Conservation (phyloP, 192 early-diverging fungal species). For the Martensiomyces pterosporus region DNA sequence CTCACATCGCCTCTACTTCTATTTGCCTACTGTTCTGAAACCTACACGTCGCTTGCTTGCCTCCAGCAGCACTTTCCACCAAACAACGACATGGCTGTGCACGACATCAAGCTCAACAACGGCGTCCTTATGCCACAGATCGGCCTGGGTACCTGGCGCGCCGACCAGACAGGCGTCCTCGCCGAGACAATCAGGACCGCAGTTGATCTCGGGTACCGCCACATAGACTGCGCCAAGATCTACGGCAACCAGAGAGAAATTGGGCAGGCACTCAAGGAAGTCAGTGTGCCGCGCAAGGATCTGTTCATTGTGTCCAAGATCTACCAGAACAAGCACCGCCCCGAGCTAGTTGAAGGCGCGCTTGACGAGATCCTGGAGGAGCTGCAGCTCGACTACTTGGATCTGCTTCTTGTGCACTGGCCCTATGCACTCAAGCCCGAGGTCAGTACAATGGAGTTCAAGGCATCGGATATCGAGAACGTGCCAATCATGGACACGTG, state of each 20-base stretch:
- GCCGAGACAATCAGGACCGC: conserved; percentile 59
- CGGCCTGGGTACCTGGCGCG: conserved; percentile 65
- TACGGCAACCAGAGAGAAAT: conserved; percentile 80
- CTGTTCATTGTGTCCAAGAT: conserved; percentile 80
- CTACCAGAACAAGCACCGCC: conserved; percentile 62
- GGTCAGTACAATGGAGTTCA: conserved; percentile 21
- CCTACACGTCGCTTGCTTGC: too few species aligned
- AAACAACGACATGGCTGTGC: too few species aligned
- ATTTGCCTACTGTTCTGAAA: too few species aligned
- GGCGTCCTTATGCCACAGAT: conserved; percentile 61
- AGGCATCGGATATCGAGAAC: conserved; percentile 35
- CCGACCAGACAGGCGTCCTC: conserved; percentile 51
- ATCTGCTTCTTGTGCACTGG: conserved; percentile 86
- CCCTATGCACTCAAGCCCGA: conserved; percentile 60
- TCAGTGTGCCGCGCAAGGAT: conserved; percentile 60
- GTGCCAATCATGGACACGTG: conserved; percentile 72
- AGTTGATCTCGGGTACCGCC: conserved; percentile 64
- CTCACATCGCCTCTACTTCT: too few species aligned
- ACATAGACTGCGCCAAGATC: conserved; percentile 64
- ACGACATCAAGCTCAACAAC: conserved; percentile 56
- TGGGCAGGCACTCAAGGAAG: conserved; percentile 66
- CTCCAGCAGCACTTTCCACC: too few species aligned
- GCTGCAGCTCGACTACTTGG: conserved; percentile 71
- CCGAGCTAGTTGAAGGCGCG: conserved; percentile 58
- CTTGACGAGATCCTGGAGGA: conserved; percentile 62